Evolutionary conservation across 306 rosid species (phyloP).

Genomic region (Vachellia pachyceras): DNA sequence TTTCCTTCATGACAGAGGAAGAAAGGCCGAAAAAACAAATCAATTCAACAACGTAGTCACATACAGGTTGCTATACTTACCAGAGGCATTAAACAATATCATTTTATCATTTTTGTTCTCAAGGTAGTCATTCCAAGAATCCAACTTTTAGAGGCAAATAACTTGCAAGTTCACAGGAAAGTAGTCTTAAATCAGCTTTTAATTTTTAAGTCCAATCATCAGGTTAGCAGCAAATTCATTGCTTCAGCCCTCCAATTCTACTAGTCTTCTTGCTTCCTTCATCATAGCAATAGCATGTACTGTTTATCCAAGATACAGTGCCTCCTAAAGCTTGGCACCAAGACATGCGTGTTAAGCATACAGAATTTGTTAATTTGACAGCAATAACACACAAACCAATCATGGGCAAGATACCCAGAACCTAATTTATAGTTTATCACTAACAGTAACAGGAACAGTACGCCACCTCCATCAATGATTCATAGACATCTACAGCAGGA

Average conservation of each 20-base stretch:
- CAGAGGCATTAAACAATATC: background rate
- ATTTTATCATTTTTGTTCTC: background rate
- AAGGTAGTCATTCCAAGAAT: background rate
- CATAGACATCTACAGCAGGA: background rate
- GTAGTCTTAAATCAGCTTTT: background rate
- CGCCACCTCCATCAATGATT: background rate
- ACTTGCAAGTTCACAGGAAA: background rate
- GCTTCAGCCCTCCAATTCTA: background rate
- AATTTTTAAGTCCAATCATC: background rate
- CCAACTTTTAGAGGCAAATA: background rate
- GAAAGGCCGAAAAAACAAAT: background rate
- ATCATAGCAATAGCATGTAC: background rate
- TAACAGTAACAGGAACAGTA: background rate
- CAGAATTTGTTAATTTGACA: background rate
- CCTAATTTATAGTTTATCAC: background rate
- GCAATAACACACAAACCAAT: background rate
- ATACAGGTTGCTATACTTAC: background rate
- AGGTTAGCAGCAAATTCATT: background rate
- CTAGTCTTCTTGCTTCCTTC: background rate
- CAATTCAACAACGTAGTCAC: background rate
- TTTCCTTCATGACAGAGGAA: background rate
- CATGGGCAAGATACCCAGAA: background rate
- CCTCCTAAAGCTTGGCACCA: background rate
- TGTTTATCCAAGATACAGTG: background rate
- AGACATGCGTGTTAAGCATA: background rate